Evolutionary conservation across 441 rosid species (phyloP).

Genomic region (Sinapis alba): DNA sequence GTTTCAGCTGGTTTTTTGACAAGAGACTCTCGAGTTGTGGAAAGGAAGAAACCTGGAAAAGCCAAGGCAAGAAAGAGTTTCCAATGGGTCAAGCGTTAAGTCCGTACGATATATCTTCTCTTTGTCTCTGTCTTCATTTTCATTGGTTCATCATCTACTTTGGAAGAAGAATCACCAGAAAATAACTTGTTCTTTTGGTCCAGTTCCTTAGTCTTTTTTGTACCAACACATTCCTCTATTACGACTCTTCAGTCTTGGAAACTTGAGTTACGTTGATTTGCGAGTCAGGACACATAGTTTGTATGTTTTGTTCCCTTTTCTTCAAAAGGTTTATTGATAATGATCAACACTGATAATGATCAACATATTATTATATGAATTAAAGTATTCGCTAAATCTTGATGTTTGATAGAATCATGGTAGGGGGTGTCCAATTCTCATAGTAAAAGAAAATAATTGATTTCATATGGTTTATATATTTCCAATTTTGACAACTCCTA

Average conservation of each 20-base stretch:
- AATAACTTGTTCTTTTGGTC: slow-evolving; percentile 21
- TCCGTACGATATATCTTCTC: slow-evolving; percentile 11
- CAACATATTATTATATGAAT: neutral
- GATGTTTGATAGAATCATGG: neutral
- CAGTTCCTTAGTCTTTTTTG: slow-evolving; percentile 20
- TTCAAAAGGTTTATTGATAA: slow-evolving; percentile 15
- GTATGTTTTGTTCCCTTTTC: slow-evolving; percentile 23
- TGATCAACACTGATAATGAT: slow-evolving; percentile 15
- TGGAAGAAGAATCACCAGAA: slow-evolving; percentile 29
- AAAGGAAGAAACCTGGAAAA: slow-evolving; percentile 97
- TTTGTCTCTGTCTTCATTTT: slow-evolving; percentile 1
- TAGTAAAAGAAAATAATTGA: neutral
- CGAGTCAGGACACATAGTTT: slow-evolving; percentile 24
- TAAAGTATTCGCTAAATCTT: neutral
- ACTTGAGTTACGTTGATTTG: slow-evolving; percentile 17
- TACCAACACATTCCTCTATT: slow-evolving; percentile 18
- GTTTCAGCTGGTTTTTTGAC: slow-evolving; percentile 85
- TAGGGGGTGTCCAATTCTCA: neutral
- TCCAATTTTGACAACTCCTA: neutral
- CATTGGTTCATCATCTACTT: slow-evolving; percentile 13
- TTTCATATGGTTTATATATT: neutral
- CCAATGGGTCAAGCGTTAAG: slow-evolving; percentile 94
- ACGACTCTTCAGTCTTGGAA: slow-evolving; percentile 13
- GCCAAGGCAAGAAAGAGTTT: slow-evolving; percentile 98
- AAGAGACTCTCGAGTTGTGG: slow-evolving; percentile 92